A percentile compares a stretch with the other conserved stretches of the same genome.
These are phyloP conservation scores for Pichia deserticola DNA, from an alignment of 805 yeast genomes.

Conservation along the genomic window DNA sequence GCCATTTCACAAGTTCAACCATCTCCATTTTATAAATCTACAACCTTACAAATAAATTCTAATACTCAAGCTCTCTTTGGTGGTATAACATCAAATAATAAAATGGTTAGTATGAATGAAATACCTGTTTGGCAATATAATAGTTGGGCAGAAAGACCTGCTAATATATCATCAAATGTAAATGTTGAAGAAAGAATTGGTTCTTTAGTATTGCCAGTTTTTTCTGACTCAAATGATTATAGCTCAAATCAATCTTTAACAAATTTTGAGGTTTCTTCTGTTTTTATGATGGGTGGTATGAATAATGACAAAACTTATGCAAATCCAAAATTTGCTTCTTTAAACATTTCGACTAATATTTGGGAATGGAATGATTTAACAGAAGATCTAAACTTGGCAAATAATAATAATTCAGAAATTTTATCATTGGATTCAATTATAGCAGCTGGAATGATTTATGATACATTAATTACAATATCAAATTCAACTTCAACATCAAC, in stretches of 20 bases:
- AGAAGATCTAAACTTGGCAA: conserved; percentile 18
- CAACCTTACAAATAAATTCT: conserved; percentile 35
- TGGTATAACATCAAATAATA: conserved; percentile 50
- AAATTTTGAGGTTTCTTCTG: conserved; percentile 30
- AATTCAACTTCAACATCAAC: conserved; percentile 1
- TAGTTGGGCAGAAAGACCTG: conserved; percentile 56
- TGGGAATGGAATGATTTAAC: conserved; percentile 39
- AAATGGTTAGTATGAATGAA: conserved; percentile 66
- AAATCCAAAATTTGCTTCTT: conserved; percentile 35
- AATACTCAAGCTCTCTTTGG: conserved; percentile 52
- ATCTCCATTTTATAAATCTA: conserved; percentile 47
- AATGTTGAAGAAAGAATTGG: conserved; percentile 46
- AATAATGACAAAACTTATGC: conserved; percentile 30
- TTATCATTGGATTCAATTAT: conserved; percentile 24
- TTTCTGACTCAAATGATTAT: conserved; percentile 24
- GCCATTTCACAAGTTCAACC: conserved; percentile 47
- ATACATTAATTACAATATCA: conserved; percentile 40
- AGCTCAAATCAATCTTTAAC: conserved; percentile 20
- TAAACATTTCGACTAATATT: conserved; percentile 31
- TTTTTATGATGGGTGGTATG: conserved; percentile 59
- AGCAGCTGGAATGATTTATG: conserved; percentile 48
- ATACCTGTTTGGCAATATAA: conserved; percentile 64
- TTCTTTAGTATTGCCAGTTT: conserved; percentile 51
- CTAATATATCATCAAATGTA: conserved; percentile 25
- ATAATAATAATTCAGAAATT: conserved; percentile 16